Evolutionary conservation across 73 alveolate genomes (phyloP).

Genomic region (Durusdinium trenchii): DNA sequence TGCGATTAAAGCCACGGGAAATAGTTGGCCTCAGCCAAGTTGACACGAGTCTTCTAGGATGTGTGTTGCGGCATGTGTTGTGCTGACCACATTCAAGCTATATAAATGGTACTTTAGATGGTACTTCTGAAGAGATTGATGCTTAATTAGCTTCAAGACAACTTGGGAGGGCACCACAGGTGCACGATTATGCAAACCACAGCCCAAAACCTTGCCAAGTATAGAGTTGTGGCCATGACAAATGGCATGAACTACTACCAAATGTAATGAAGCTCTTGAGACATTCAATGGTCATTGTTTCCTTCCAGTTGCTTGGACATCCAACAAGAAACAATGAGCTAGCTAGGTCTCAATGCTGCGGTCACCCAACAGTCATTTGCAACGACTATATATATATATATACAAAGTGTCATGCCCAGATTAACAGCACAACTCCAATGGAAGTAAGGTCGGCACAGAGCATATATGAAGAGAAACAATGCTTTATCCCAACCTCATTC

Average conservation of each 20-base stretch:
- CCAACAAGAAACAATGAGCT: neutral
- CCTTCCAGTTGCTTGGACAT: neutral
- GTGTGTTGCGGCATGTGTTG: neutral
- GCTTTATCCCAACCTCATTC: constrained; percentile 64
- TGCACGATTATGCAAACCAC: constrained; percentile 50
- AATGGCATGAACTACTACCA: neutral
- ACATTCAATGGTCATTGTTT: neutral
- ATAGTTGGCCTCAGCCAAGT: constrained; percentile 12
- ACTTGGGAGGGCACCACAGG: constrained; percentile 8
- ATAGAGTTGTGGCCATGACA: neutral
- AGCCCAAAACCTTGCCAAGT: constrained; percentile 68
- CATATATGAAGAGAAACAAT: constrained; percentile 11
- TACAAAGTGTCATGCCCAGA: neutral
- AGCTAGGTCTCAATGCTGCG: neutral
- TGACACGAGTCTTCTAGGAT: neutral
- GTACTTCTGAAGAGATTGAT: neutral
- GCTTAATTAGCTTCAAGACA: neutral
- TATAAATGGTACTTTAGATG: neutral
- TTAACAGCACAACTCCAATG: neutral
- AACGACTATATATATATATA: neutral
- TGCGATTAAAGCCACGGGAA: neutral
- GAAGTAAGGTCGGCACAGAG: neutral
- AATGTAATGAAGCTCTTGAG: too few relatives aligned
- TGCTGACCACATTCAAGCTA: neutral
- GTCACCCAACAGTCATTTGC: neutral